Base-by-base conservation (phyloP, 768 basidiomycete species). In the Lentinula sp. region DNA sequence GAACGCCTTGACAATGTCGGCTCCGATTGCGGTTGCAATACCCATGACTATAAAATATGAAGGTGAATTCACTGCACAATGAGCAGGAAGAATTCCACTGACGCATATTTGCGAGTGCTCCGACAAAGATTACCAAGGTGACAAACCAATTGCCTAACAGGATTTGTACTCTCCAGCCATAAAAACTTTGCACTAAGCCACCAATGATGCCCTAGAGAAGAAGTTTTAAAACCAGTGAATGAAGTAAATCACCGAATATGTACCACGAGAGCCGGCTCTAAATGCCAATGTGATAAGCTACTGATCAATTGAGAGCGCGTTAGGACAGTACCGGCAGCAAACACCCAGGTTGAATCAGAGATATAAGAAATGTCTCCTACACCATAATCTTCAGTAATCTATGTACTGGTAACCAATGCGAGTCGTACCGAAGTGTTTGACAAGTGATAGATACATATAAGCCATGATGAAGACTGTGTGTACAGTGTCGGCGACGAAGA, bases 151-250 rank as follows among this genome's bases (percentile, higher is more conserved):
- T 35, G 16, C 18, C 11, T 5, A 37, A 16, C 5, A 54, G 34
- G 53, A 54, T 39, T 28, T 54, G 34, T 9, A 54, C 32, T 37
- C 53, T 21, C 53, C 53, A 54, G 15, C 61, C 54, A 45, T 55
- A 61, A 18, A 61, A 61, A 11, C 53, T 31, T 23, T 61, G 61
- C 8, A 57, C 54, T 43, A 61, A 39, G 6, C 61, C 61, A 28
- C 61, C 56, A 18, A 61, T 61, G 28, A 61, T 56, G 6, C 61
- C 61, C 61, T 61, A 18, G 7, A 42, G 15, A 46, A 37, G 4
- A 37, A 16, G 16, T 4, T 10, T 11, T n/a, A 13, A 18, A 43
- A 21, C 18, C 15, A 39, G 21, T 23, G 16, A 18, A 10, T 16
- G 10, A 13, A 4, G 11, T 5, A 7, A 10, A 34, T 5, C 1